Evolutionary conservation across 495 filamentous ascomycete genomes (phyloP).

Genomic region (Cudoniella acicularis): DNA sequence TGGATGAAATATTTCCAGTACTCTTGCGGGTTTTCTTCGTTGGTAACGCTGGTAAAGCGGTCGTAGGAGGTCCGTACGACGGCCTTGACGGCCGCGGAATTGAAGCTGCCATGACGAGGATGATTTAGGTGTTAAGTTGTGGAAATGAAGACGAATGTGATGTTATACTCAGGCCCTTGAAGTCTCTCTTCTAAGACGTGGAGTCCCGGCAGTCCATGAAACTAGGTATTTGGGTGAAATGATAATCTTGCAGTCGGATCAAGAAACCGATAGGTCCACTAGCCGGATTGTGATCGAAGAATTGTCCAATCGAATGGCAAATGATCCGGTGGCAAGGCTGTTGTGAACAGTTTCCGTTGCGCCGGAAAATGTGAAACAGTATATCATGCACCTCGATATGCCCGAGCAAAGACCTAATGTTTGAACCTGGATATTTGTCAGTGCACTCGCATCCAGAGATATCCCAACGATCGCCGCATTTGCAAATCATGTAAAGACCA

Average conservation of each 20-base stretch:
- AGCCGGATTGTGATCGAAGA: background rate
- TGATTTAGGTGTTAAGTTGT: background rate
- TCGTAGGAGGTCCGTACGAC: slow-evolving; percentile 57
- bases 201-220: slow-evolving; percentile 20
- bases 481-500: background rate
- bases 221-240: slow-evolving; percentile 11
- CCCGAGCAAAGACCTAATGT: slow-evolving; percentile 18
- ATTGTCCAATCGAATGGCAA: slow-evolving; percentile 16
- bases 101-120: slow-evolving; percentile 51
- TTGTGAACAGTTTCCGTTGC: slow-evolving; percentile 9
- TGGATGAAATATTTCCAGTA: slow-evolving; percentile 41
- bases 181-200: slow-evolving; percentile 10
- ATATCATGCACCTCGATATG: slow-evolving; percentile 23
- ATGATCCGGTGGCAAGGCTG: background rate
- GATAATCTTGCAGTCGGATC: slow-evolving; percentile 11
- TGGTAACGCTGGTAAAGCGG: slow-evolving; percentile 66
- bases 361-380: slow-evolving; percentile 18
- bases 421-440: slow-evolving; percentile 15
- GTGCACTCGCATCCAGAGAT: slow-evolving; percentile 15
- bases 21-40: slow-evolving; percentile 67
- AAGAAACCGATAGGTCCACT: background rate
- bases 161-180: slow-evolving; percentile 11
- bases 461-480: slow-evolving; percentile 2
- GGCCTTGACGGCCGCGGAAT: slow-evolving; percentile 53
- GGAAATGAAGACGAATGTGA: background rate